A percentile compares a stretch with the other conserved stretches of the same genome.
Conservation (phyloP, 73 alveolate genomes). For the Paramecium primaurelia region DNA sequence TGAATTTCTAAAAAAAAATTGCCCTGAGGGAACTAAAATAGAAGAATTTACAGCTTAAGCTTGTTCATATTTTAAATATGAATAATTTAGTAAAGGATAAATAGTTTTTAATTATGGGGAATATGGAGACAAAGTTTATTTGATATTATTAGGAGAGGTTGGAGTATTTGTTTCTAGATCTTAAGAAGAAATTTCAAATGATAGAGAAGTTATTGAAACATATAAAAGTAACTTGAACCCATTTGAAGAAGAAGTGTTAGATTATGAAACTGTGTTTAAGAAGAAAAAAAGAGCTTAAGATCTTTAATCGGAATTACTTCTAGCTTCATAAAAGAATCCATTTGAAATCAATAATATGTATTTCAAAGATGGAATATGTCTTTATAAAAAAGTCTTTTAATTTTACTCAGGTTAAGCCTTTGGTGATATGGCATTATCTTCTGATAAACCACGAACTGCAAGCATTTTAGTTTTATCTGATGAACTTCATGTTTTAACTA, state of each 20-base stretch:
- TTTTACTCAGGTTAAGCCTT: conserved; percentile 35
- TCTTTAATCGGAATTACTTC: background rate
- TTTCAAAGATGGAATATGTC: background rate
- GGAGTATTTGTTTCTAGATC: background rate
- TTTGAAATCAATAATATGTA: background rate
- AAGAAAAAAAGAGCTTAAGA: background rate
- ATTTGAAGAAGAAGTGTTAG: conserved; percentile 8
- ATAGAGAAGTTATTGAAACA: background rate
- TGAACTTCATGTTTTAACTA: background rate
- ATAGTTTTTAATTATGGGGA: conserved; percentile 43
- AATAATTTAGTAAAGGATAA: background rate
- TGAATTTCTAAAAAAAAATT: conserved; percentile 15
- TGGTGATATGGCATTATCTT: conserved; percentile 37
- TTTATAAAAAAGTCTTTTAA: conserved; percentile 11
- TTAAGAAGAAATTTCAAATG: background rate
- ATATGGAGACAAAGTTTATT: conserved; percentile 25
- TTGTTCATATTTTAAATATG: background rate
- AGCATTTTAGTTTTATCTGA: conserved; percentile 12
- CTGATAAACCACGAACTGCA: conserved; percentile 35
- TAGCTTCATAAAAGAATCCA: background rate
- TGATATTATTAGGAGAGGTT: conserved; percentile 11
- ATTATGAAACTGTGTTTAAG: background rate
- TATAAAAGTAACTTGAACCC: background rate
- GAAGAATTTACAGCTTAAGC: background rate
- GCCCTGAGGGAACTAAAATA: background rate